Conservation (phyloP, 2,329 filamentous ascomycete species). For the Ophiostoma populinum region DNA sequence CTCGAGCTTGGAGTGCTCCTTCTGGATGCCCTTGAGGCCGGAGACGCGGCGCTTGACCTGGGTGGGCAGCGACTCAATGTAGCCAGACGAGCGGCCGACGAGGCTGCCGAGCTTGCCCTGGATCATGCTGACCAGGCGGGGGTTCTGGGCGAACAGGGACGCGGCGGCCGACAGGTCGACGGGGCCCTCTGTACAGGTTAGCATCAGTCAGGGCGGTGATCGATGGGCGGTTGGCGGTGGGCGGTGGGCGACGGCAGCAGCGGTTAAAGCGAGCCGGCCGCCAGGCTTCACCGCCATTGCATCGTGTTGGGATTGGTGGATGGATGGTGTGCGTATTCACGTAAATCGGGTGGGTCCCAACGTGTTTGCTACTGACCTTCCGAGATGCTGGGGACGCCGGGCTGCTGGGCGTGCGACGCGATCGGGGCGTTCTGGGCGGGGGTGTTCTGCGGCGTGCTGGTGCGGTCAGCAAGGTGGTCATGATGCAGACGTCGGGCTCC, state of each 20-base stretch:
- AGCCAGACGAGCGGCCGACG: constrained; percentile 88
- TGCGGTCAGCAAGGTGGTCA: constrained; percentile 10
- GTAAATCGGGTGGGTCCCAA: no score
- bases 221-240: background rate
- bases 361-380: constrained; percentile 64
- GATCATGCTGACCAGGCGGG: constrained; percentile 89
- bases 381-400: constrained; percentile 84
- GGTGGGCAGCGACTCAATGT: constrained; percentile 86
- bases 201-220: background rate
- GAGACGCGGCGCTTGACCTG: constrained; percentile 84
- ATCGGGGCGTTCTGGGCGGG: constrained; percentile 91
- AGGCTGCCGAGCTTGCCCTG: constrained; percentile 88
- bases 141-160: constrained; percentile 90
- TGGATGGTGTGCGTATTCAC: no score
- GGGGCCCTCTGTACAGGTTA: constrained; percentile 58
- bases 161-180: constrained; percentile 74
- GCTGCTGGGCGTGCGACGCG: constrained; percentile 91
- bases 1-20: constrained; percentile 96
- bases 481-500: no score
- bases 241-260: background rate
- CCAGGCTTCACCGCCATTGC: no score
- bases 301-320: no score
- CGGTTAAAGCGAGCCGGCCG: no score
- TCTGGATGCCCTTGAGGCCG: constrained; percentile 93
- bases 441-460: constrained; percentile 94